phyloP scores from a whole-genome alignment of 352 stramenopile species.

The Phytophthora cryptogea region DNA sequence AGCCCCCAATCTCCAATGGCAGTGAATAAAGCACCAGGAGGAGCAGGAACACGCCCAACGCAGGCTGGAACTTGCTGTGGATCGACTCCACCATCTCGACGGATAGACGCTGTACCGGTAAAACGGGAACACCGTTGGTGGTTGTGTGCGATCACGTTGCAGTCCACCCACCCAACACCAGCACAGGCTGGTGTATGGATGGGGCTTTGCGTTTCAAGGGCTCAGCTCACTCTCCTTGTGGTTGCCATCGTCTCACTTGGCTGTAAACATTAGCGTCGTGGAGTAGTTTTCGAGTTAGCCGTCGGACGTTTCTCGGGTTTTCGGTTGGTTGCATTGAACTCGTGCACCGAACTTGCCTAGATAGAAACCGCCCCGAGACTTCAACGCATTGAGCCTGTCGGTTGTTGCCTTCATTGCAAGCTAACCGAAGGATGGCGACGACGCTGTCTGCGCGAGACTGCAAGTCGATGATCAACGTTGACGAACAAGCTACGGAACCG shows the following conservation, averaged over 20 bases:
- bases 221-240: slow-evolving; percentile 16
- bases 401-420: background rate
- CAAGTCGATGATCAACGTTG: background rate
- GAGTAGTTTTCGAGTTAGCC: background rate
- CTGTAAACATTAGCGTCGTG: background rate
- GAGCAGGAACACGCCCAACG: slow-evolving; percentile 24
- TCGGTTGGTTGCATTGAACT: slow-evolving; percentile 8
- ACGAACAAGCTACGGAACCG: slow-evolving; percentile 4
- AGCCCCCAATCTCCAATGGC: slow-evolving; percentile 17
- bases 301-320: slow-evolving; percentile 20
- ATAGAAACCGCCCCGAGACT: slow-evolving; percentile 14
- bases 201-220: slow-evolving; percentile 12
- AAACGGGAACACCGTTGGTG: background rate
- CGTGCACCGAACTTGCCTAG: slow-evolving; percentile 9
- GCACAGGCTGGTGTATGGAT: background rate
- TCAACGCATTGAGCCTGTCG: slow-evolving; percentile 21
- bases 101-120: background rate
- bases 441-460: background rate
- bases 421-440: background rate
- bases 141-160: slow-evolving; percentile 18
- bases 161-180: slow-evolving; percentile 26
- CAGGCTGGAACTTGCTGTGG: slow-evolving; percentile 26
- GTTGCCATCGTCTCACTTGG: slow-evolving; percentile 17
- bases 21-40: slow-evolving; percentile 37
- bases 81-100: slow-evolving; percentile 7